phyloP scores from a whole-genome alignment of 495 filamentous ascomycete species.

The Peziza echinospora region DNA sequence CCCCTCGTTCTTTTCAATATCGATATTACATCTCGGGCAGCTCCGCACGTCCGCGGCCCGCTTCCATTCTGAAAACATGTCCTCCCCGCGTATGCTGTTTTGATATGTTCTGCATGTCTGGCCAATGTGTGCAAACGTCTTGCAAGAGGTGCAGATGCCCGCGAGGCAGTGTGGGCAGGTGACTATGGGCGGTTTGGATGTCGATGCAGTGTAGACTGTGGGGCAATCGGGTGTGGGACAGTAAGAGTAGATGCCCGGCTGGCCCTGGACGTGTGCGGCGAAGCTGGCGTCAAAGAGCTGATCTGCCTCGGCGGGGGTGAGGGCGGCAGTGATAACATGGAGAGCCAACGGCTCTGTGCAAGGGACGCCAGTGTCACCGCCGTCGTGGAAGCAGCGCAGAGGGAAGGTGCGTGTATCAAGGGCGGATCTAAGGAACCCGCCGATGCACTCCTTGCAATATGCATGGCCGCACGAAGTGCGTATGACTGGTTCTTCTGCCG shows the following conservation, averaged over 20 bases:
- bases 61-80: conserved; percentile 13
- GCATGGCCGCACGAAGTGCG: conserved; percentile 19
- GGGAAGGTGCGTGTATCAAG: conserved; percentile 16
- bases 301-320: not conserved
- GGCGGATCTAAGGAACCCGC: conserved; percentile 12
- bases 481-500: conserved; percentile 14
- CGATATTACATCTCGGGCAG: conserved; percentile 17
- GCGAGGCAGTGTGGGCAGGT: conserved; percentile 21
- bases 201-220: conserved; percentile 13
- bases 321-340: not conserved
- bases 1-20: conserved; percentile 21
- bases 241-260: conserved; percentile 18
- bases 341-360: not conserved
- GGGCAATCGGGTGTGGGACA: conserved; percentile 23
- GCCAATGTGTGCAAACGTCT: conserved; percentile 18
- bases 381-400: conserved; percentile 12
- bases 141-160: conserved; percentile 20
- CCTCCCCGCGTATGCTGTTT: conserved; percentile 1
- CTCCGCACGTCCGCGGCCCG: conserved; percentile 11
- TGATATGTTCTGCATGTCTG: conserved; percentile 20
- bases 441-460: conserved; percentile 23
- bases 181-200: conserved; percentile 5
- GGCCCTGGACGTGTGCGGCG: conserved; percentile 13
- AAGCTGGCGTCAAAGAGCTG: conserved; percentile 18
- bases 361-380: not conserved